phyloP scores from a whole-genome alignment of 768 basidiomycete genomes.

The Candolleomyces aberdarensis region DNA sequence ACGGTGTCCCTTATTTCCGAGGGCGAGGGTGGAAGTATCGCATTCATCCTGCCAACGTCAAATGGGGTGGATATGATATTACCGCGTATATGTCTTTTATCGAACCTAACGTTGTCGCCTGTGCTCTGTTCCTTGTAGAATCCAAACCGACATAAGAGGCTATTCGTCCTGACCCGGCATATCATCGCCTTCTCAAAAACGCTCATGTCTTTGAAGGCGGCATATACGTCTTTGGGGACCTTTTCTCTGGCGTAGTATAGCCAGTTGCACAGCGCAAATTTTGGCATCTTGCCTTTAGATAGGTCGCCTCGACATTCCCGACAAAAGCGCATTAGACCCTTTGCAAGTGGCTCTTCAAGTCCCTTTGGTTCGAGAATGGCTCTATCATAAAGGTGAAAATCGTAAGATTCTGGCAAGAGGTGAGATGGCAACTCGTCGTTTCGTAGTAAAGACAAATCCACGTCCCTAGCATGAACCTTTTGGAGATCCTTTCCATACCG shows the following conservation, averaged over 20 bases:
- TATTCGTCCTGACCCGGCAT: not conserved
- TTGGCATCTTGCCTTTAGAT: not conserved
- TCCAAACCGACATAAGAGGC: not conserved
- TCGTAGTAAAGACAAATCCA: not conserved
- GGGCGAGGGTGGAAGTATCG: not conserved
- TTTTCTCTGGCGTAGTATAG: not conserved
- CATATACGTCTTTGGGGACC: not conserved
- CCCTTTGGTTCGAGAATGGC: not conserved
- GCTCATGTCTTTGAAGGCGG: not conserved
- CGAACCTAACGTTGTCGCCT: too few species aligned
- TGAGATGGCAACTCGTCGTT: not conserved
- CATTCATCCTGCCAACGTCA: not conserved
- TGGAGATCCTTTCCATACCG: not conserved
- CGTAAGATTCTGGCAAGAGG: not conserved
- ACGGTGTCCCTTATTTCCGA: not conserved
- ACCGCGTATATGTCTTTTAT: not conserved
- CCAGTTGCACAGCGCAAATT: not conserved
- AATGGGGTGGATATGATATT: not conserved
- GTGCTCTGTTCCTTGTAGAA: too few species aligned
- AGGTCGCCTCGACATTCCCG: not conserved
- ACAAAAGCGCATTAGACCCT: too few species aligned
- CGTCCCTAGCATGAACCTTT: not conserved
- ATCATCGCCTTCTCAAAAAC: not conserved
- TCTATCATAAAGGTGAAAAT: not conserved
- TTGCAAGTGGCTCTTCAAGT: not conserved